phyloP scores from a whole-genome alignment of 176 grass and related monocot genomes.

The Eragrostis curvula region DNA sequence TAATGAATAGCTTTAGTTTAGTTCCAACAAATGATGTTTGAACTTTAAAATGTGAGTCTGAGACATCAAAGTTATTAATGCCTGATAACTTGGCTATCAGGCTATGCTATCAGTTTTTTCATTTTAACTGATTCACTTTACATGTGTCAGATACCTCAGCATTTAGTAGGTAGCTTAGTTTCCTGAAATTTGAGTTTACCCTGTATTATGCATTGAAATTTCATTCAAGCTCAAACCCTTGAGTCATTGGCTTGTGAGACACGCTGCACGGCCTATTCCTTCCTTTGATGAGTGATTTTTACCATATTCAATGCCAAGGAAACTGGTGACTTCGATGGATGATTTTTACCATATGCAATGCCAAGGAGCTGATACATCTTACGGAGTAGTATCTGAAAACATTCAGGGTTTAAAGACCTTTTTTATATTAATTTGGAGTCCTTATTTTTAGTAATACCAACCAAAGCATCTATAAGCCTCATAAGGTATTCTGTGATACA shows the following conservation, averaged over 20 bases:
- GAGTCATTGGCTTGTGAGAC: background rate
- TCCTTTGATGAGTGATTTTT: background rate
- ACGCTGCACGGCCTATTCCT: background rate
- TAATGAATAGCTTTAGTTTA: background rate
- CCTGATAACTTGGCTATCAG: background rate
- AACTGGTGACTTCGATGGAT: background rate
- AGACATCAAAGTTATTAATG: background rate
- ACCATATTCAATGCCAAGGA: no score
- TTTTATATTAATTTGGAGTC: background rate
- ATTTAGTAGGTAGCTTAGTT: background rate
- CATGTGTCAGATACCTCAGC: background rate
- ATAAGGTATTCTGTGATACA: background rate
- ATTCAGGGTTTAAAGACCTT: background rate
- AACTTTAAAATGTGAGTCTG: background rate
- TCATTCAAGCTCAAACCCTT: background rate
- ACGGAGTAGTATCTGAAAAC: background rate
- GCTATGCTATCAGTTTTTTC: background rate
- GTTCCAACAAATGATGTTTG: constrained; percentile 1
- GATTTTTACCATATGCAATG: background rate
- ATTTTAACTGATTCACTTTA: background rate
- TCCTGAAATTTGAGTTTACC: background rate
- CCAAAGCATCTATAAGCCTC: background rate
- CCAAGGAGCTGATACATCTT: background rate
- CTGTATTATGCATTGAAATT: background rate
- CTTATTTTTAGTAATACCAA: background rate